Base-by-base conservation (phyloP, 345 rosid genomes). In the Microcos paniculata region DNA sequence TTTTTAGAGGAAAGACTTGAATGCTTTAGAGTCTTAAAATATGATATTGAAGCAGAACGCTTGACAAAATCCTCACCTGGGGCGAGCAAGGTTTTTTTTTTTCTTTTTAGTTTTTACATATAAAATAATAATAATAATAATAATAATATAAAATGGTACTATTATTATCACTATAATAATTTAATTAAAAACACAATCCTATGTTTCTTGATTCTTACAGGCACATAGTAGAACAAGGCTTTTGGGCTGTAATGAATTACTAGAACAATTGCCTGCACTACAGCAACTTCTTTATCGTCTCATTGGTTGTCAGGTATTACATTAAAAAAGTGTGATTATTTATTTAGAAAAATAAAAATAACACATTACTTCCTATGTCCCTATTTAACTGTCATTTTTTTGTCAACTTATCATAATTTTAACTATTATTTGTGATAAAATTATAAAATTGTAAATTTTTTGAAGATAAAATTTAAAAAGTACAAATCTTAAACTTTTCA, bases 221-320 rank as follows among this genome's bases (percentile, higher is more conserved):
- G 89, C 85, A 70, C 94, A 92, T 70, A 92, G 94, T 73, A 83
- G 87, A 79, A 89, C 98, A 35, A 78, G 96, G 62, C 82, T 86
- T 76, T 74, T 88, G 86, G 77, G 45, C 82, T 69, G 89, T 77
- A 86, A 88, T 48, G 94, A 90, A 74, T 76, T 96, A 62, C 67
- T 96, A 71, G 94, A 88, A 57, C 98, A 93, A 78, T 78, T 96
- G 76, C 97, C 99, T 52, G 98, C 98, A 21, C 77, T 96, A 73
- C 99, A 96, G 64, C 98, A 92, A 65, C 93, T 96, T 79, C 94
- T 96, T 55, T 92, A 85, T 77, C 89, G 99, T 73, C 96, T 96
- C 33, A 82, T 89, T 30, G 92, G 98, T 61, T 92, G 97, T 73
- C 93, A 88, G 81, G 98, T 92, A 86, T 70, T n/a, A n/a, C n/a